Percentiles rank a stretch among this genome's conserved stretches.
Conservation (phyloP, 768 basidiomycete genomes). For the Russula virescens region DNA sequence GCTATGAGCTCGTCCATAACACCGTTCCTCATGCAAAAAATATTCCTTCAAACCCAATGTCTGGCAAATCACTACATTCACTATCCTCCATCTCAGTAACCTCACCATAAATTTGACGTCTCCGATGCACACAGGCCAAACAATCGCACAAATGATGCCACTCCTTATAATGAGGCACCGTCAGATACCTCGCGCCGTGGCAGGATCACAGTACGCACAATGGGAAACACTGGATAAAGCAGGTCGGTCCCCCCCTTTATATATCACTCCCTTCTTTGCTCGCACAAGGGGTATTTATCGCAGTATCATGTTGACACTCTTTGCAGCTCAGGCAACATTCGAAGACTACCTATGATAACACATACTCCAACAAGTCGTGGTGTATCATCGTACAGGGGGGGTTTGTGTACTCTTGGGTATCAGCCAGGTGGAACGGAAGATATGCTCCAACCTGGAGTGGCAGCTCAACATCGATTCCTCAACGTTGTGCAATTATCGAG, state of each 20-base stretch:
- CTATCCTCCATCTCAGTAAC: conserved; percentile 18
- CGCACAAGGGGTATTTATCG: no score
- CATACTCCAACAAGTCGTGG: no score
- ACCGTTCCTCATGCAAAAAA: conserved; percentile 51
- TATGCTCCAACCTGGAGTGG: no score
- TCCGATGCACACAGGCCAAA: conserved; percentile 42
- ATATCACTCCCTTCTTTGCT: no score
- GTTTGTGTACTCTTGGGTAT: no score
- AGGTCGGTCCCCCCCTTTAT: conserved; percentile 38
- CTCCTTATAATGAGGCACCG: conserved; percentile 83
- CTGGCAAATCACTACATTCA: conserved; percentile 65
- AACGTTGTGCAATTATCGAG: no score
- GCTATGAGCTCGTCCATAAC: conserved; percentile 51
- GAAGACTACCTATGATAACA: no score
- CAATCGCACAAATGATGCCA: conserved; percentile 70
- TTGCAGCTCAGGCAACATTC: no score
- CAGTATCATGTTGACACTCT: no score
- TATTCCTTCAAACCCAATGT: conserved; percentile 48
- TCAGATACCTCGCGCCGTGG: conserved; percentile 70
- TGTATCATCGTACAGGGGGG: no score
- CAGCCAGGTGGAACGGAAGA: no score
- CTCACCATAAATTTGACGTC: conserved; percentile 16
- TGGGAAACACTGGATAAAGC: conserved; percentile 82
- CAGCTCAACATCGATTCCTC: no score
- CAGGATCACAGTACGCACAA: conserved; percentile 51